Evolutionary conservation across 106 monocot genomes (phyloP).

Genomic region (Phalaenopsis equestris): DNA sequence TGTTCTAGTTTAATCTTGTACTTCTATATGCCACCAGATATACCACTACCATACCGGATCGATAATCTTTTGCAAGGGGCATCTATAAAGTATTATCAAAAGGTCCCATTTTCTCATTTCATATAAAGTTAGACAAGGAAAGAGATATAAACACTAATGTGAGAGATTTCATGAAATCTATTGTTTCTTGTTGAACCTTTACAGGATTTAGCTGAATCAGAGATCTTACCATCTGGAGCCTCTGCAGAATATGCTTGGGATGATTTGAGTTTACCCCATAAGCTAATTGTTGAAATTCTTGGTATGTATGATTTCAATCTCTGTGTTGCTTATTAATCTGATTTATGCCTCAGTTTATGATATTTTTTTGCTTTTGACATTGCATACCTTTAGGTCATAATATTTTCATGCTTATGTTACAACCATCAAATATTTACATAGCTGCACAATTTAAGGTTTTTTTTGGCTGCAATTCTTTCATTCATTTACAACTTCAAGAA

Average conservation of each 20-base stretch:
- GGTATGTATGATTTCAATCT: slow-evolving; percentile 26
- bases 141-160: neutral
- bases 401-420: too few relatives aligned
- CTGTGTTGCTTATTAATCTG: neutral
- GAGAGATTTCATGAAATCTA: neutral
- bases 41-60: slow-evolving; percentile 65
- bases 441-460: too few relatives aligned
- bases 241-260: slow-evolving; percentile 77
- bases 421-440: too few relatives aligned
- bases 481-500: too few relatives aligned
- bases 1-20: slow-evolving; percentile 54
- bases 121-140: neutral
- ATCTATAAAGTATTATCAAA: slow-evolving; percentile 68
- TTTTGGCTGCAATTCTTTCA: too few relatives aligned
- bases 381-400: too few relatives aligned
- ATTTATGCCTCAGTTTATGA: too few relatives aligned
- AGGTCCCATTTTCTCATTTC: slow-evolving; percentile 27
- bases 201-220: slow-evolving; percentile 49
- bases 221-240: slow-evolving; percentile 44
- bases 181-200: slow-evolving; percentile 9
- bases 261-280: slow-evolving; percentile 77
- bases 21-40: slow-evolving; percentile 44
- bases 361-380: too few relatives aligned
- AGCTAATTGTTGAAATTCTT: slow-evolving; percentile 59
- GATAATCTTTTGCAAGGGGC: slow-evolving; percentile 52